Conservation (phyloP, 2,329 filamentous ascomycete species). For the Hymenoscyphus linearis region DNA sequence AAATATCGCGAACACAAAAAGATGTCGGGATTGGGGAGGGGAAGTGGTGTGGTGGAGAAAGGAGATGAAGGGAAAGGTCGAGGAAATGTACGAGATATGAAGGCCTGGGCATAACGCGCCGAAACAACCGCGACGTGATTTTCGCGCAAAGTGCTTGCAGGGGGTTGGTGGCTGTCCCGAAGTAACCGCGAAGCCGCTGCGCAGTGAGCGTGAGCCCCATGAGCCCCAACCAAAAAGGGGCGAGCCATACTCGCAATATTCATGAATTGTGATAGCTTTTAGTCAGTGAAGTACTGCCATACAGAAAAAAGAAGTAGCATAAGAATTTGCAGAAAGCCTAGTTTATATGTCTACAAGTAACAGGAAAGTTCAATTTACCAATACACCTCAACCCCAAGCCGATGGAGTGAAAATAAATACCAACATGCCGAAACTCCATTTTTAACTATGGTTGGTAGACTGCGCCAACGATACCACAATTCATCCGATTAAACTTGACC, state of each 20-base stretch:
- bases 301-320: background rate
- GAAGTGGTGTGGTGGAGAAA: background rate
- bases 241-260: background rate
- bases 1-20: background rate
- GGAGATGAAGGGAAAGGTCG: background rate
- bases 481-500: constrained; percentile 92
- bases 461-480: constrained; percentile 81
- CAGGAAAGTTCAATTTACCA: background rate
- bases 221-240: no score
- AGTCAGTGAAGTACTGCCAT: background rate
- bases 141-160: background rate
- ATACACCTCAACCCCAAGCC: background rate
- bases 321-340: background rate
- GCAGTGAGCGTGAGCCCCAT: no score
- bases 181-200: background rate
- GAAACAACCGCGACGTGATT: background rate
- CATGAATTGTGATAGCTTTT: background rate
- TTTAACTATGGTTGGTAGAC: constrained; percentile 41
- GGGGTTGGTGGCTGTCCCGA: background rate
- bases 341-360: background rate
- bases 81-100: background rate
- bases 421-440: background rate
- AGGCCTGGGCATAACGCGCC: background rate
- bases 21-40: background rate
- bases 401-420: background rate